Evolutionary conservation across 805 yeast species (phyloP).

Genomic region (Kregervanrija fluxuum): DNA sequence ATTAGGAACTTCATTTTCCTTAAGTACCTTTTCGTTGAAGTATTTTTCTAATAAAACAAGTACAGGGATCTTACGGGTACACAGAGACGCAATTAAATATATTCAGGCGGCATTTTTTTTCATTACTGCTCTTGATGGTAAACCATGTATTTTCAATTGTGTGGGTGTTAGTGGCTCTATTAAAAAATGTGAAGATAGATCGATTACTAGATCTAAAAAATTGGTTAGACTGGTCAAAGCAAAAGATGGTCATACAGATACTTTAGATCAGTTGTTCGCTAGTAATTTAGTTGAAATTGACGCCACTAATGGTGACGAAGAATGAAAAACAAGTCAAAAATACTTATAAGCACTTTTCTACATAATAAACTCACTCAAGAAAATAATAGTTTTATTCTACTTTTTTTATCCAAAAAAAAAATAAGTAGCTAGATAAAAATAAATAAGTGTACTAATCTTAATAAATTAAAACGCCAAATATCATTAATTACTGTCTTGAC

Average conservation of each 20-base stretch:
- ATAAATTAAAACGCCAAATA: background rate
- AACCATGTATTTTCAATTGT: slow-evolving; percentile 48
- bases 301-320: slow-evolving; percentile 10
- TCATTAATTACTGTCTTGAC: slow-evolving; percentile 60
- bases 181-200: slow-evolving; percentile 68
- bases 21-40: slow-evolving; percentile 36
- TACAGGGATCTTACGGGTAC: slow-evolving; percentile 76
- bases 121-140: slow-evolving; percentile 43
- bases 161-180: slow-evolving; percentile 81
- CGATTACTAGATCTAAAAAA: slow-evolving; percentile 42
- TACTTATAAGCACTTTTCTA: background rate
- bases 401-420: background rate
- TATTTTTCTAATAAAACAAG: slow-evolving; percentile 78
- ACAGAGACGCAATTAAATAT: slow-evolving; percentile 52
- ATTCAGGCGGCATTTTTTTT: slow-evolving; percentile 63
- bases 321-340: background rate
- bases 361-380: background rate
- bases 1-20: slow-evolving; percentile 54
- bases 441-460: background rate
- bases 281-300: slow-evolving; percentile 4
- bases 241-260: slow-evolving; percentile 6
- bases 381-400: background rate
- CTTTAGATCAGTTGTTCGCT: slow-evolving; percentile 6
- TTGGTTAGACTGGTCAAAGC: slow-evolving; percentile 21
- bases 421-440: too few relatives aligned